Base-by-base conservation (phyloP, 2,329 filamentous ascomycete genomes). In the Aureobasidium sp. region DNA sequence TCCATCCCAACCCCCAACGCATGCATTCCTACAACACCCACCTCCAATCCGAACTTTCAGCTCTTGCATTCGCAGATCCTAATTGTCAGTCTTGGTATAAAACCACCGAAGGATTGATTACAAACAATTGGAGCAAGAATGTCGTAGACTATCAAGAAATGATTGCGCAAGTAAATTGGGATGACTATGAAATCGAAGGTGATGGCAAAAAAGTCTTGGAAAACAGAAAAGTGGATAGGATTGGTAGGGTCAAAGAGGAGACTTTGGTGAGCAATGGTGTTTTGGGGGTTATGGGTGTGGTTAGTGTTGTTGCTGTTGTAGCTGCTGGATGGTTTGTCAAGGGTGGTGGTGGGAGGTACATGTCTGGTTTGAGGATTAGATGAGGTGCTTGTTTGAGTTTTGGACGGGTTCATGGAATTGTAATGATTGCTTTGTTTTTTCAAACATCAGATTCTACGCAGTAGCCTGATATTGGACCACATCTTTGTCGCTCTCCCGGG, bases 101-200 rank as follows among this genome's bases (percentile, higher is more conserved):
- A 72, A 80, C 77, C 26, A 75, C 76, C 0, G 76, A 78, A 0
- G 82, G 82, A 0, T 65, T 76, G 42, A 82, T 85, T 65, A 84
- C 81, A 5, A 84, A 84, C 63, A 85, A 85, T 66, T 85, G 82
- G 77, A 70, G 65, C 12, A 62, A 80, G 0, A 83, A 78, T 0
- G 83, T 82, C 6, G 67, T 85, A 0, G 77, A 81, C 50, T 86
- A 85, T 68, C 83, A 85, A 70, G 73, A 79, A 55, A 64, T 73
- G 64, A 64, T 79, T 57, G 68, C 70, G 9, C 70, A 70, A 17
- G 76, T 82, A 0, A 64, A 77, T 26, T 80, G 76, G 73, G 72
- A 72, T 0, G 79, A 82, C 53, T 82, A 75, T 63, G 74, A 77
- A 5, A 67, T 73, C n/a, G 67, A 70, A 46, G 73, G 74, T 15